Evolutionary conservation across 1,284 basidiomycete genomes (phyloP).

Genomic region (Naganishia sp.): DNA sequence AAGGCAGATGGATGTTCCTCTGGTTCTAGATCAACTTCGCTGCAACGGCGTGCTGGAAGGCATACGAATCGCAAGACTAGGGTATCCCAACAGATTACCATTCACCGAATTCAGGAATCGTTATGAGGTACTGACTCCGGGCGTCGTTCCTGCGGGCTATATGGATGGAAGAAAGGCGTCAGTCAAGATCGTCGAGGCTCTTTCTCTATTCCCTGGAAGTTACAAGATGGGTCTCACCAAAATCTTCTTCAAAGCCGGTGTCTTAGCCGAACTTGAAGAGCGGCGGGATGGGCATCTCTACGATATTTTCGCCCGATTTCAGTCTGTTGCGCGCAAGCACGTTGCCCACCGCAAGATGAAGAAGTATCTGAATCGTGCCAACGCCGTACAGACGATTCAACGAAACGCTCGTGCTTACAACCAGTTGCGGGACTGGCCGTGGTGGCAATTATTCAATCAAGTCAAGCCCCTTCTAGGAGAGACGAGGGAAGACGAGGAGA

Average conservation of each 20-base stretch:
- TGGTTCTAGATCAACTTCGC: conserved; percentile 93
- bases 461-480: conserved; percentile 90
- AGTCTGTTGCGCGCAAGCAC: conserved; percentile 82
- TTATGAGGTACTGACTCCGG: conserved; percentile 93
- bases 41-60: conserved; percentile 99
- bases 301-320: conserved; percentile 85
- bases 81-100: conserved; percentile 94
- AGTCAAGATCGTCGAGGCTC: conserved; percentile 83
- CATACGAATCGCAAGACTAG: conserved; percentile 94
- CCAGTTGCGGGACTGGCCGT: conserved; percentile 90
- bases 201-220: conserved; percentile 80
- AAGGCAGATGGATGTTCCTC: conserved; percentile 85
- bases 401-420: conserved; percentile 90
- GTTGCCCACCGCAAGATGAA: conserved; percentile 86
- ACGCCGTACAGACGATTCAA: conserved; percentile 89
- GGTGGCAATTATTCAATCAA: conserved; percentile 99
- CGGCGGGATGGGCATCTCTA: conserved; percentile 81
- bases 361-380: conserved; percentile 90
- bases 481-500: conserved; percentile 88
- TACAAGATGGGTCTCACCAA: conserved; percentile 96
- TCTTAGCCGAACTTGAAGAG: conserved; percentile 96
- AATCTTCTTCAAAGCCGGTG: conserved; percentile 99
- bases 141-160: conserved; percentile 87
- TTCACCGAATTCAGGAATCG: conserved; percentile 97
- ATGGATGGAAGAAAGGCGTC: conserved; percentile 97